A percentile compares a stretch with the other conserved stretches of the same genome.
Conservation (phyloP, 2,329 filamentous ascomycete species). For the Colletotrichum falcatum region DNA sequence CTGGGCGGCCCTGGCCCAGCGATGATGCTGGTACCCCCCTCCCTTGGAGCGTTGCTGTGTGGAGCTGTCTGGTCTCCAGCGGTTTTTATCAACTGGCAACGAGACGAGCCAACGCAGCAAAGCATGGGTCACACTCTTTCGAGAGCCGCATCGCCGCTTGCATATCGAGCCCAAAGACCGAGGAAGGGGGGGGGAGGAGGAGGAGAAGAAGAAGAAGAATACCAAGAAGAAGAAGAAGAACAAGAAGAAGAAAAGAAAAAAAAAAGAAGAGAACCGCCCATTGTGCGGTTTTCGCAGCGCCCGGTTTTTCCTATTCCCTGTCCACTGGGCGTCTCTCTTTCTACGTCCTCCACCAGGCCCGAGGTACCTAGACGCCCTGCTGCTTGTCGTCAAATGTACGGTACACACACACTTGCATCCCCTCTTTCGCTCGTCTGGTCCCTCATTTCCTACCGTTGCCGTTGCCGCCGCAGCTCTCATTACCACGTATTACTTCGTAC, state of each 20-base stretch:
- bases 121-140: slow-evolving; percentile 72
- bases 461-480: slow-evolving; percentile 37
- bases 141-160: slow-evolving; percentile 76
- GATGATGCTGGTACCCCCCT: slow-evolving; percentile 50
- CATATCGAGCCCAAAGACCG: slow-evolving; percentile 57
- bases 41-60: slow-evolving; percentile 68
- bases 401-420: slow-evolving; percentile 42
- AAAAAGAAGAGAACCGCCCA: slow-evolving; percentile 23
- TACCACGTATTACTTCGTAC: slow-evolving; percentile 33
- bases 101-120: slow-evolving; percentile 93
- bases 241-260: background rate
- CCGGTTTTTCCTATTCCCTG: slow-evolving; percentile 28
- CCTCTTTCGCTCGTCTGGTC: slow-evolving; percentile 43
- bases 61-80: slow-evolving; percentile 73
- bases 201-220: slow-evolving; percentile 11
- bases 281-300: slow-evolving; percentile 30
- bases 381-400: background rate
- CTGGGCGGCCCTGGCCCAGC: slow-evolving; percentile 46
- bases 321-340: slow-evolving; percentile 11
- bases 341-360: background rate
- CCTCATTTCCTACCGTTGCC: slow-evolving; percentile 49
- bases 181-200: background rate
- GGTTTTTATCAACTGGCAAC: slow-evolving; percentile 82
- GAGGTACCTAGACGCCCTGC: slow-evolving; percentile 14
- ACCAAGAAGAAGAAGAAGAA: background rate